phyloP scores from a whole-genome alignment of 225 moss, liverwort and hornwort species.

The Ulota crispa region DNA sequence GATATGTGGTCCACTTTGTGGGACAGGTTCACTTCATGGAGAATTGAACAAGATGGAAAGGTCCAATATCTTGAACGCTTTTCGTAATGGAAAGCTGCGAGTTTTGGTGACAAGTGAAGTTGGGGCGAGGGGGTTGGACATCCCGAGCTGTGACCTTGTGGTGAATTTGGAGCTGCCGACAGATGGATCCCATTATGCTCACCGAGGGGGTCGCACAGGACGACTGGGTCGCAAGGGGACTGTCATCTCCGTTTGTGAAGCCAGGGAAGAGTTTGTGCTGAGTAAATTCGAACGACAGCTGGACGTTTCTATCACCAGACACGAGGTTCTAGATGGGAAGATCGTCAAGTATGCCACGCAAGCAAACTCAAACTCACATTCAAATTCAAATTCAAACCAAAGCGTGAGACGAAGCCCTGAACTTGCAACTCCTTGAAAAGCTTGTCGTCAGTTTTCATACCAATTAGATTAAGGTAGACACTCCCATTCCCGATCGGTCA shows the following conservation, averaged over 20 bases:
- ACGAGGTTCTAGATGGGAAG: conserved; percentile 68
- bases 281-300: conserved; percentile 90
- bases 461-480: background rate
- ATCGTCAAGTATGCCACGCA: conserved; percentile 44
- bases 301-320: conserved; percentile 58
- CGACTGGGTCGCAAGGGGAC: conserved; percentile 90
- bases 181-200: conserved; percentile 93
- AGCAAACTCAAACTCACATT: background rate
- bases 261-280: conserved; percentile 88
- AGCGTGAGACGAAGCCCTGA: conserved; percentile 37
- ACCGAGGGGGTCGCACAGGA: conserved; percentile 91
- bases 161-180: conserved; percentile 96
- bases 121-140: conserved; percentile 89
- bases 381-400: background rate
- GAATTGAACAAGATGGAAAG: conserved; percentile 89
- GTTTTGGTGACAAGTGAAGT: conserved; percentile 90
- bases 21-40: conserved; percentile 78
- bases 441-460: background rate
- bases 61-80: conserved; percentile 54
- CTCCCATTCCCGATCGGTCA: too few relatives aligned
- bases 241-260: conserved; percentile 95
- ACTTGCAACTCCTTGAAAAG: conserved; percentile 31
- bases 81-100: conserved; percentile 82
- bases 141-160: conserved; percentile 85
- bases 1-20: background rate